Percentiles rank a stretch among this genome's conserved stretches.
phyloP scores from a whole-genome alignment of 495 filamentous ascomycete species.

The Aspergillus cavernicola region DNA sequence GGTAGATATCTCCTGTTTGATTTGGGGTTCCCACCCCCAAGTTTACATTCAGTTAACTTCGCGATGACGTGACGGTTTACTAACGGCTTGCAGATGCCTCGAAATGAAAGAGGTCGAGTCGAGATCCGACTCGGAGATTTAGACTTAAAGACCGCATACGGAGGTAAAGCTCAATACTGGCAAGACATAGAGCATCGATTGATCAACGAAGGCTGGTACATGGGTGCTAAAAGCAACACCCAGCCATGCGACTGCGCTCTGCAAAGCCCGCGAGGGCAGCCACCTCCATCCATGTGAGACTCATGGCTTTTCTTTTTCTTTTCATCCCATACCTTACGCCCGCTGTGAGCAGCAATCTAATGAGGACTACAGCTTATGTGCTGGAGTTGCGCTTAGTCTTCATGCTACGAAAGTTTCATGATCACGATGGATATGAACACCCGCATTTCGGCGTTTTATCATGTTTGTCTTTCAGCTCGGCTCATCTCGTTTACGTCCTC shows the following conservation, averaged over 20 bases:
- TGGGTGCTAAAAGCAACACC: constrained; percentile 33
- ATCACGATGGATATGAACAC: constrained; percentile 2
- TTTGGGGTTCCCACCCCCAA: neutral
- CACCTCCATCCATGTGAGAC: constrained; percentile 19
- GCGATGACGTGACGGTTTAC: neutral
- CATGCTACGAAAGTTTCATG: constrained; percentile 17
- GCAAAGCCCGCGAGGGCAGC: constrained; percentile 17
- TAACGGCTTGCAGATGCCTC: constrained; percentile 21
- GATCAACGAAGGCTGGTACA: constrained; percentile 72
- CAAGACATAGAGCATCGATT: constrained; percentile 56
- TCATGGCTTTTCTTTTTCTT: constrained; percentile 7
- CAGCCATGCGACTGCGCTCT: constrained; percentile 32
- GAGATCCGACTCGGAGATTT: constrained; percentile 81
- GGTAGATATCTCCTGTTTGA: constrained; percentile 28
- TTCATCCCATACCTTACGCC: neutral
- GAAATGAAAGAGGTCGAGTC: constrained; percentile 38
- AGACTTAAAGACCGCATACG: constrained; percentile 74
- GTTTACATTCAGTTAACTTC: no score
- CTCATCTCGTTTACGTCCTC: neutral
- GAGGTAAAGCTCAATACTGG: constrained; percentile 74
- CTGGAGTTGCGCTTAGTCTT: constrained; percentile 13
- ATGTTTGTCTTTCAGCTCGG: neutral
- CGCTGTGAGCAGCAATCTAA: constrained; percentile 10
- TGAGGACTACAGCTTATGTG: constrained; percentile 12
- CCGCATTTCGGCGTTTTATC: neutral